Conservation (phyloP, 129 eudicot species). For the Scalesia atractyloides region DNA sequence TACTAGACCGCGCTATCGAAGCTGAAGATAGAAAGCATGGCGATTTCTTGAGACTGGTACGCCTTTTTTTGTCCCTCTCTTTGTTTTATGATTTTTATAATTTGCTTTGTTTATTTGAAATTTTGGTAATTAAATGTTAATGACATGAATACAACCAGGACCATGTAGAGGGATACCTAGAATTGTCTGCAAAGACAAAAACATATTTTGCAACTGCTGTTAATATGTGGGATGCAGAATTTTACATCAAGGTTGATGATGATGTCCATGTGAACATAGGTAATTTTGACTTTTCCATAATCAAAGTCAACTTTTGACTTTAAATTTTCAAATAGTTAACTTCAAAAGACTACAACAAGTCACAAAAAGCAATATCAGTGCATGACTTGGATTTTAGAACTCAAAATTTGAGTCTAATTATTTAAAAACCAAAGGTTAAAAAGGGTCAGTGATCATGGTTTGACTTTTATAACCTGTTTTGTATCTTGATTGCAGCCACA, state of each 20-base stretch:
- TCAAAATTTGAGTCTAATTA: too few relatives aligned
- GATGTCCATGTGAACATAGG: slow-evolving; percentile 95
- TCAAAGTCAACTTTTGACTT: slow-evolving; percentile 2
- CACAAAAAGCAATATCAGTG: neutral
- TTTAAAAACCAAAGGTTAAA: too few relatives aligned
- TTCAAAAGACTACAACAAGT: neutral
- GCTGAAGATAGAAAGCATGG: slow-evolving; percentile 85
- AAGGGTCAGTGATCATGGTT: neutral
- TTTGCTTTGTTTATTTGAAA: neutral
- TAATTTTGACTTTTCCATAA: slow-evolving; percentile 31
- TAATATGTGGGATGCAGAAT: slow-evolving; percentile 87
- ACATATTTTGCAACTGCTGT: slow-evolving; percentile 84
- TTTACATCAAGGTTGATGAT: slow-evolving; percentile 89
- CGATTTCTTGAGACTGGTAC: slow-evolving; percentile 81
- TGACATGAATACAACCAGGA: slow-evolving; percentile 44
- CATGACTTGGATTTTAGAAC: too few relatives aligned
- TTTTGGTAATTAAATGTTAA: slow-evolving; percentile 1
- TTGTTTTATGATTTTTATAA: neutral
- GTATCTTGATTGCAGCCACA: slow-evolving; percentile 60
- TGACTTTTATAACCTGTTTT: slow-evolving; percentile 17
- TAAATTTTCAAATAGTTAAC: neutral
- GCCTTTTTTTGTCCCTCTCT: neutral
- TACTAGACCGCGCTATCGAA: slow-evolving; percentile 79
- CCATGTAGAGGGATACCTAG: slow-evolving; percentile 89
- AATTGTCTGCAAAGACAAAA: slow-evolving; percentile 87